Evolutionary conservation across 768 basidiomycete species (phyloP).

Genomic region (Boletus tylopilopsis): DNA sequence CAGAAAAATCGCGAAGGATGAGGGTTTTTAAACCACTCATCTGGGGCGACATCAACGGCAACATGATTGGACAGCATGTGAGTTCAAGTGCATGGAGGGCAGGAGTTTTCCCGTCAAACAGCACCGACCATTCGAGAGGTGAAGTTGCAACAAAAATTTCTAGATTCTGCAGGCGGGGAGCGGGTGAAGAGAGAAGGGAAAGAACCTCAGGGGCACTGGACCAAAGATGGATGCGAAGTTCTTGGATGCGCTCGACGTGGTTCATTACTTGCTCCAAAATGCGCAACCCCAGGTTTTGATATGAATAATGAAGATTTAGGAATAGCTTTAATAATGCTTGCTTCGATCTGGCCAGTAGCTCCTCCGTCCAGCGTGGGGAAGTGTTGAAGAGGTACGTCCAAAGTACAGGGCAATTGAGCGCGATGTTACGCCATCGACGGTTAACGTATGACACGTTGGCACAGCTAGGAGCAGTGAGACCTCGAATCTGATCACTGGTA

Average conservation of each 20-base stretch:
- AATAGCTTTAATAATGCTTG: background rate
- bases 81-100: background rate
- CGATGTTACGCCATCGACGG: background rate
- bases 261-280: background rate
- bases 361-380: background rate
- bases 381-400: background rate
- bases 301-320: background rate
- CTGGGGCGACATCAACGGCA: background rate
- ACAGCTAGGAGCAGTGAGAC: background rate
- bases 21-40: background rate
- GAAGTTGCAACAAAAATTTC: background rate
- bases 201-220: background rate
- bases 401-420: background rate
- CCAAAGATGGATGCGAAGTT: background rate
- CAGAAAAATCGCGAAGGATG: background rate
- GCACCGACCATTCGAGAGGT: background rate
- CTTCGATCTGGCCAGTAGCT: background rate
- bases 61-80: background rate
- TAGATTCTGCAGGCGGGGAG: background rate
- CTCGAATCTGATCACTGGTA: background rate
- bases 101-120: background rate
- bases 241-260: background rate
- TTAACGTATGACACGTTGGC: background rate
- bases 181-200: background rate
- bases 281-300: background rate